Percentiles rank a stretch among this genome's conserved stretches.
phyloP scores from a whole-genome alignment of 2,329 filamentous ascomycete species.

The Cordyceps fumosorosea region DNA sequence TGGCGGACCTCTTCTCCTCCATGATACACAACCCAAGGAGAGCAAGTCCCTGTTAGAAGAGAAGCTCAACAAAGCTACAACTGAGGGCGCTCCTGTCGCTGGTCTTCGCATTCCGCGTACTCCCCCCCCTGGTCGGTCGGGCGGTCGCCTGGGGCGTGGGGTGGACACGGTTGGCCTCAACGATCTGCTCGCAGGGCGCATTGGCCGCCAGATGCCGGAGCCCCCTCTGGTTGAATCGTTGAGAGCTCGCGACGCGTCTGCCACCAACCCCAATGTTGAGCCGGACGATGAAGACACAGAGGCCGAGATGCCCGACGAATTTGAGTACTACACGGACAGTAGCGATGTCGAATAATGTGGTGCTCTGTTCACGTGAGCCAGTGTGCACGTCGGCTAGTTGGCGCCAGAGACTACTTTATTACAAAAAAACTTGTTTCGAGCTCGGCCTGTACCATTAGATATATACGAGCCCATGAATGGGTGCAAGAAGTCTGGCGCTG shows the following conservation, averaged over 20 bases:
- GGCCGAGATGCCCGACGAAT: slow-evolving; percentile 62
- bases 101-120: slow-evolving; percentile 34
- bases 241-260: background rate
- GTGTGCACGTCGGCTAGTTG: background rate
- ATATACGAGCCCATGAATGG: background rate
- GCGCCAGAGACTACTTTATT: background rate
- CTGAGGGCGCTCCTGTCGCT: slow-evolving; percentile 55
- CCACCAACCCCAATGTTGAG: slow-evolving; percentile 55
- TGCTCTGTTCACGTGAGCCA: background rate
- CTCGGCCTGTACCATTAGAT: slow-evolving; percentile 17
- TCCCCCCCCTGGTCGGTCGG: slow-evolving; percentile 24
- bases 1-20: slow-evolving; percentile 84
- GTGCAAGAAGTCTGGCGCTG: background rate
- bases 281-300: slow-evolving; percentile 76
- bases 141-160: slow-evolving; percentile 28
- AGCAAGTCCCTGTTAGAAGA: slow-evolving; percentile 79
- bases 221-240: background rate
- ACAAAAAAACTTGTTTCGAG: background rate
- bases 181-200: slow-evolving; percentile 35
- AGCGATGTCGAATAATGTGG: slow-evolving; percentile 38
- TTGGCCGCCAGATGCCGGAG: background rate
- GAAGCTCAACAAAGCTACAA: slow-evolving; percentile 77
- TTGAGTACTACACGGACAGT: slow-evolving; percentile 71
- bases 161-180: slow-evolving; percentile 30
- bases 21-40: slow-evolving; percentile 75